Base-by-base conservation (phyloP, 208 protist species). In the Willaertia magna region DNA sequence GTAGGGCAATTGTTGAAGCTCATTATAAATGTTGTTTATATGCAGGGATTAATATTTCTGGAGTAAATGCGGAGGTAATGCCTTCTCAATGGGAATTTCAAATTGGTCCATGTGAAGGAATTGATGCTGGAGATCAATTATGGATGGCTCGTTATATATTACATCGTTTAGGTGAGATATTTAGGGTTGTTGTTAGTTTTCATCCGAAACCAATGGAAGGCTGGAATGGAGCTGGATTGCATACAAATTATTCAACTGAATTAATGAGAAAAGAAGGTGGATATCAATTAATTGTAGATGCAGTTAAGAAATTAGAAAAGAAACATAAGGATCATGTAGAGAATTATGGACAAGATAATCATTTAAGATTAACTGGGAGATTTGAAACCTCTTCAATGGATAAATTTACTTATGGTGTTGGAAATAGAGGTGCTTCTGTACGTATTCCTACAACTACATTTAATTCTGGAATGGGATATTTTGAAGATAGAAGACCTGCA, bases 11-110 rank as follows among this genome's bases (percentile, higher is more conserved):
- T 88, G 90, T 89, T 51, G 93, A 94, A 86, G 91, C 91, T 30
- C 92, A 94, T 88, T 94, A 94, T 87, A 86, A 87, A 75, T 86
- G 86, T 44, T 95, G 93, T 85, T 81, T 96, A 34, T 90, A 92
- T 86, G 92, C 93, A 75, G 93, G 93, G 76, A 61, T 96, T 61
- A 90, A 93, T 40, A 91, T 94, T 61, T 89, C 89, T 30, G 96
- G 96, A n/a, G 96, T 95, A 34, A 98, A 98, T 89, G 96, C 92
- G 14, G 96, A 98, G 89, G 97, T 98, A 48, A 97, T 97, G 88
- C 95, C 97, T 81, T 94, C 92, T 12, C 97, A 99, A 91, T 99
- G 97, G 96, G 96, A 99, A 91, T 99, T 95, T 91, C 97, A 99
- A 92, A 93, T 98, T 16, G 95, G 97, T 51, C 93, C 93, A n/a